These are phyloP conservation scores for Pleurotus cornucopiae DNA, from an alignment of 768 basidiomycete genomes.

Conservation along the genomic window DNA sequence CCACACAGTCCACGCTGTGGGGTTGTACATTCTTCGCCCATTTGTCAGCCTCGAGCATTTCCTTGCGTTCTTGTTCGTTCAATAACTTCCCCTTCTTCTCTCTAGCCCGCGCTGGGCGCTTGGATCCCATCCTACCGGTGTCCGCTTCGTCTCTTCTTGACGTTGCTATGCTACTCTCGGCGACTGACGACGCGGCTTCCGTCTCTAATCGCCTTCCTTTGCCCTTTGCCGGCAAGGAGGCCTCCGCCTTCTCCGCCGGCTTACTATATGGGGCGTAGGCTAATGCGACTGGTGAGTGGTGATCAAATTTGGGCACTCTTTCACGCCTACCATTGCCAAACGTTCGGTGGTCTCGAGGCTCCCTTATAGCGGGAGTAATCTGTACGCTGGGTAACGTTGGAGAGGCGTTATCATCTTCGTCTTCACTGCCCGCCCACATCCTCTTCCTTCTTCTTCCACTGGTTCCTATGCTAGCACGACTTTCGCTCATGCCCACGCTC, in stretches of 20 bases:
- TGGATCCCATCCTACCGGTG: background rate
- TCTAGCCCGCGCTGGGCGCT: background rate
- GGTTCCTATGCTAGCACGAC: background rate
- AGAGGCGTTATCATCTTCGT: background rate
- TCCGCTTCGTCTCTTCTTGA: background rate
- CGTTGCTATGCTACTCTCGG: background rate
- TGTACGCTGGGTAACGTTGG: too few species aligned
- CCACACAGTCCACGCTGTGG: constrained; percentile 16
- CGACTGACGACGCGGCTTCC: background rate
- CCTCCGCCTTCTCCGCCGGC: background rate
- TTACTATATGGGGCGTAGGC: background rate
- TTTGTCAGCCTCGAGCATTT: constrained; percentile 15
- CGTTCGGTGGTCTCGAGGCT: too few species aligned
- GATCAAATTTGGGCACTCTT: background rate
- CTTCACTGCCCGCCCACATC: constrained; percentile 1
- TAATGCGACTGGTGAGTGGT: background rate
- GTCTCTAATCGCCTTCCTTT: background rate
- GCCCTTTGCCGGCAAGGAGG: background rate
- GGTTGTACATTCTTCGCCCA: constrained; percentile 17
- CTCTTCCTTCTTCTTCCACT: constrained; percentile 1
- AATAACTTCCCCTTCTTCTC: constrained; percentile 12
- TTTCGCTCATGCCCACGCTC: background rate
- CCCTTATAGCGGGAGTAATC: too few species aligned
- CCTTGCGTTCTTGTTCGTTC: constrained; percentile 9
- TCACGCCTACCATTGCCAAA: too few species aligned